Base-by-base conservation (phyloP, 139 green algal genomes). In the Monoraphidium neglectum region DNA sequence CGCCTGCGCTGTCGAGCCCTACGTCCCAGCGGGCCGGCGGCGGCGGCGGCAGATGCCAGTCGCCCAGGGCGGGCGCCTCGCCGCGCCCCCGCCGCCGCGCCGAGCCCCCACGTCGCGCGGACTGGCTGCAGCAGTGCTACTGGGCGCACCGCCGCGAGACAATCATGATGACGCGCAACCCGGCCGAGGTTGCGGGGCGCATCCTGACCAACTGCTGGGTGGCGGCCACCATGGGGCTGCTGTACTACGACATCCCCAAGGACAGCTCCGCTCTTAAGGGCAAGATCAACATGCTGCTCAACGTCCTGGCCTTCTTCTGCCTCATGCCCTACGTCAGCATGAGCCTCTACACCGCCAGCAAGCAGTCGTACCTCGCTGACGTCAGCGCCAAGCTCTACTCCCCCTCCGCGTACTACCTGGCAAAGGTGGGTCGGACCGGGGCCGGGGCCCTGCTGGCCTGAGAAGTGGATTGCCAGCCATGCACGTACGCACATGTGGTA, bases 261-360 rank as follows among this genome's bases (percentile, higher is more conserved):
- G 84, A 72, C 38, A 49, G 53, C 3, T 53, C 32, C 12, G 76
- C 56, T 36, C 59, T 83, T 32, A 40, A 67, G 36, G 73, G 62
- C 61, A 12, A 62, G 32, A 35, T 78, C 40, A 78, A 78, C 72
- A 46, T 78, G 26, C 24, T 36, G 16, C 70, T 61, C 70, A 30
- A n/a, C 43, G 35, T 23, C 21, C 56, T 76, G 54, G 24, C 13
- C 36, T 76, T 76, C 51, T 35, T 68, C 32, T 28, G 66, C 68
- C 76, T 86, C 43, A 68, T 89, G 63, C 84, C 84, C 37, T 86
- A 81, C 70, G 67, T 84, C 51, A 82, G 68, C 65, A 86, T 89
- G 62, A 75, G 57, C 13, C 76, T 89, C 36, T 85, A 86, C 66
- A 81, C 76, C 38, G 69, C 53, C 1, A 77, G 86, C 73, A 76